Percentiles rank a stretch among this genome's conserved stretches.
Conservation (phyloP, 352 stramenopile genomes). For the Bremia lactucae region DNA sequence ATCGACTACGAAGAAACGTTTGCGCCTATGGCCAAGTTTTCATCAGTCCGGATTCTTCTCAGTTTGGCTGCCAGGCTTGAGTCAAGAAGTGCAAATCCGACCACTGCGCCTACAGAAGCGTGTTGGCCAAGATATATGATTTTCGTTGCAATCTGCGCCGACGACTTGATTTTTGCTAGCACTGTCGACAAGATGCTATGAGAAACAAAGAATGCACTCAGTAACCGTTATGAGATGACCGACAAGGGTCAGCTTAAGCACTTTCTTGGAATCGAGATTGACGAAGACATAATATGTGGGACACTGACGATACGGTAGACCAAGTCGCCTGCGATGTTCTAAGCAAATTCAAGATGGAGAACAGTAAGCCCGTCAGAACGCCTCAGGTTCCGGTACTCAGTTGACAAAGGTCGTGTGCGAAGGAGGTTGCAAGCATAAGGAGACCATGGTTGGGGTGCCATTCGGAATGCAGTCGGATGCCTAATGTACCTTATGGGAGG, state of each 20-base stretch:
- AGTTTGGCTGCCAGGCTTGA: not conserved
- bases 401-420: not conserved
- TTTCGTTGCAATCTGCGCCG: not conserved
- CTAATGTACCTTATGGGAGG: not conserved
- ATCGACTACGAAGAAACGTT: not conserved
- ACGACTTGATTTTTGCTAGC: not conserved
- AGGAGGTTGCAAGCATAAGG: not conserved
- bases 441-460: not conserved
- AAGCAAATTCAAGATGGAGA: not conserved
- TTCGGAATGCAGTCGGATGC: not conserved
- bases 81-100: conserved; percentile 1
- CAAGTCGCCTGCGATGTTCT: not conserved
- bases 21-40: not conserved
- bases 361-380: not conserved
- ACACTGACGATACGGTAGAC: not conserved
- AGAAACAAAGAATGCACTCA: not conserved
- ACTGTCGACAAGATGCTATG: not conserved
- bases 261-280: not conserved
- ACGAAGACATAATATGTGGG: not conserved
- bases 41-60: not conserved
- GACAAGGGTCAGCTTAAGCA: not conserved
- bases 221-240: not conserved
- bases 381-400: not conserved
- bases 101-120: not conserved
- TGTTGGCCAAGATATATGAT: not conserved